These are phyloP conservation scores for Tetratostichococcus sp. DNA, from an alignment of 139 green algal genomes.

Conservation along the genomic window DNA sequence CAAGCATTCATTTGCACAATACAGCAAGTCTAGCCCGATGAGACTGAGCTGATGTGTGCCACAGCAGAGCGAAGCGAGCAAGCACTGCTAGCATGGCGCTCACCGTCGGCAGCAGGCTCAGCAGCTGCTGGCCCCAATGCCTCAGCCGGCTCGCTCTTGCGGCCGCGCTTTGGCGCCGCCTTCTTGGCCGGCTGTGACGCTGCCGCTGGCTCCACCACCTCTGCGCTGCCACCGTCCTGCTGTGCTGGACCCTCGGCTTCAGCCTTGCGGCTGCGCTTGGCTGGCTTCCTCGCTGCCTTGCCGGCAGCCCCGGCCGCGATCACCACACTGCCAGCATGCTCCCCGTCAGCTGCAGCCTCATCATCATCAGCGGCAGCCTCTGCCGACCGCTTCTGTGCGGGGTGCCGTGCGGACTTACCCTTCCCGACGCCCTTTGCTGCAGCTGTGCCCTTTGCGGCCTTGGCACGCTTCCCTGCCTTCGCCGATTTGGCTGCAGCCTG, in stretches of 20 bases:
- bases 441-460: not conserved
- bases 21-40: too few relatives aligned
- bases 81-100: too few relatives aligned
- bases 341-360: not conserved
- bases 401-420: too few relatives aligned
- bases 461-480: too few relatives aligned
- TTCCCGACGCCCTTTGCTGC: not conserved
- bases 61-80: too few relatives aligned
- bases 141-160: not conserved
- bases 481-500: too few relatives aligned
- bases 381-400: not conserved
- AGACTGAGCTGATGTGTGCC: too few relatives aligned
- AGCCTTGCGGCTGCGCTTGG: not conserved
- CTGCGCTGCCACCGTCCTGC: not conserved
- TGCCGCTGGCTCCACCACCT: too few relatives aligned
- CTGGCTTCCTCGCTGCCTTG: not conserved
- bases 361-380: not conserved
- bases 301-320: too few relatives aligned
- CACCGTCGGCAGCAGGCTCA: too few relatives aligned
- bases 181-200: not conserved
- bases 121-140: too few relatives aligned
- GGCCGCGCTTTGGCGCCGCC: not conserved
- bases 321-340: not conserved
- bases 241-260: not conserved
- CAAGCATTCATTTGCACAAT: too few relatives aligned